These are phyloP conservation scores for Fusarium albidum DNA, from an alignment of 2,329 filamentous ascomycete species.

Conservation along the genomic window DNA sequence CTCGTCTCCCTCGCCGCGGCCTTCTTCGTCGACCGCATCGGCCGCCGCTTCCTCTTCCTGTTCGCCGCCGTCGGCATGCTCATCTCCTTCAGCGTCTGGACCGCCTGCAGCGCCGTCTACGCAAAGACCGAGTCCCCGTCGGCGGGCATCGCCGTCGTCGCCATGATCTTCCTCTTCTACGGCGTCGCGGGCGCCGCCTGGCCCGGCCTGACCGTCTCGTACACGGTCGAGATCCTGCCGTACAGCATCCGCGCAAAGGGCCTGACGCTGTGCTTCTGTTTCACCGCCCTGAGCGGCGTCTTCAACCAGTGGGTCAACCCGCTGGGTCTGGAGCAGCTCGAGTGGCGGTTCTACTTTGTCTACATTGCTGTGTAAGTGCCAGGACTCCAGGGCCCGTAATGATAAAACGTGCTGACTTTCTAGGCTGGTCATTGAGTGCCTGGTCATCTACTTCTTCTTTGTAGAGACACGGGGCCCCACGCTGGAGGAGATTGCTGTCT, in stretches of 20 bases:
- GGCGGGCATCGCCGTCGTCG: conserved; percentile 33
- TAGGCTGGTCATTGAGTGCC: conserved; percentile 34
- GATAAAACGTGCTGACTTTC: not conserved
- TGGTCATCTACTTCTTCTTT: conserved; percentile 39
- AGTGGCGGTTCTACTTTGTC: conserved; percentile 37
- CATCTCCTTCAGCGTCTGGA: conserved; percentile 35
- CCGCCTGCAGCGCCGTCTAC: conserved; percentile 35
- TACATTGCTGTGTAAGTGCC: conserved; percentile 39
- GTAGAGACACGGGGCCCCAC: conserved; percentile 36
- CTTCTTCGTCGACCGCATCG: conserved; percentile 38
- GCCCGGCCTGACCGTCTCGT: conserved; percentile 37
- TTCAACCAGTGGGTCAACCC: conserved; percentile 40
- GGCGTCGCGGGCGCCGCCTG: conserved; percentile 35
- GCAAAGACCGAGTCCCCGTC: conserved; percentile 30
- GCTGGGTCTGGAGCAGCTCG: conserved; percentile 31
- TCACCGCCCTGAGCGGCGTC: conserved; percentile 34
- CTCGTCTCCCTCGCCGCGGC: conserved; percentile 33
- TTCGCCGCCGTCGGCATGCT: conserved; percentile 37
- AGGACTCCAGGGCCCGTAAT: accelerated
- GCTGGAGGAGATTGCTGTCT: conserved; percentile 36
- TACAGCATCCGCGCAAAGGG: conserved; percentile 39
- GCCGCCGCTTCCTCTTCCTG: conserved; percentile 33
- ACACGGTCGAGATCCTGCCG: conserved; percentile 35
- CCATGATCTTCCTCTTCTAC: conserved; percentile 40
- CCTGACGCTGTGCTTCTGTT: conserved; percentile 35